Evolutionary conservation across 2,329 filamentous ascomycete species (phyloP).

Genomic region (Hypoxylon sp.): DNA sequence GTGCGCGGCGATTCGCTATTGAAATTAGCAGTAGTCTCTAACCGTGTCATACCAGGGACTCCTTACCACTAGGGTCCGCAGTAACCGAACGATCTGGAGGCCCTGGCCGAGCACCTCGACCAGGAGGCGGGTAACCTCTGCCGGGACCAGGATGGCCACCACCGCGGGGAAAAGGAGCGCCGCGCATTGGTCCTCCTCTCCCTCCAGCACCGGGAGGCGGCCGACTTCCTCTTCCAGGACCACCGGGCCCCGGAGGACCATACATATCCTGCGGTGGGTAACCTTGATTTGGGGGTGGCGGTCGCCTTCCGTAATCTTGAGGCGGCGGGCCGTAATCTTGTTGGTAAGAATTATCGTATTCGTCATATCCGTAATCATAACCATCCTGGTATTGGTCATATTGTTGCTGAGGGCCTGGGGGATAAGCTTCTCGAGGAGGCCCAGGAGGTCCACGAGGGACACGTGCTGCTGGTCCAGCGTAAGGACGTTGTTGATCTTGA

Average conservation of each 20-base stretch:
- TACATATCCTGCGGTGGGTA: slow-evolving; percentile 62
- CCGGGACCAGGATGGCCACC: slow-evolving; percentile 47
- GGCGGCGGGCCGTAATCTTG: slow-evolving; percentile 56
- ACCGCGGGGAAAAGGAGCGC: slow-evolving; percentile 48
- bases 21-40: slow-evolving; percentile 36
- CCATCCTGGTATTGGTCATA: slow-evolving; percentile 62
- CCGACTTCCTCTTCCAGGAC: slow-evolving; percentile 57
- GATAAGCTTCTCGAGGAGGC: slow-evolving; percentile 46
- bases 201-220: slow-evolving; percentile 57
- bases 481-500: slow-evolving; percentile 60
- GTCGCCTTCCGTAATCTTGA: slow-evolving; percentile 61
- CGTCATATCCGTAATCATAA: slow-evolving; percentile 61
- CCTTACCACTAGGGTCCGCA: slow-evolving; percentile 54
- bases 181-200: slow-evolving; percentile 61
- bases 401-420: slow-evolving; percentile 48
- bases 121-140: slow-evolving; percentile 46
- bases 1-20: slow-evolving; percentile 43
- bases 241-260: slow-evolving; percentile 52
- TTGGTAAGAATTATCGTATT: slow-evolving; percentile 57
- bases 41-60: background rate
- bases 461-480: slow-evolving; percentile 60
- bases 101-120: slow-evolving; percentile 57
- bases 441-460: slow-evolving; percentile 50
- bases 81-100: slow-evolving; percentile 55
- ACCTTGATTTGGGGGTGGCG: slow-evolving; percentile 54